Evolutionary conservation across 805 yeast species (phyloP).

Genomic region (Nakazawaea wickerhamii): DNA sequence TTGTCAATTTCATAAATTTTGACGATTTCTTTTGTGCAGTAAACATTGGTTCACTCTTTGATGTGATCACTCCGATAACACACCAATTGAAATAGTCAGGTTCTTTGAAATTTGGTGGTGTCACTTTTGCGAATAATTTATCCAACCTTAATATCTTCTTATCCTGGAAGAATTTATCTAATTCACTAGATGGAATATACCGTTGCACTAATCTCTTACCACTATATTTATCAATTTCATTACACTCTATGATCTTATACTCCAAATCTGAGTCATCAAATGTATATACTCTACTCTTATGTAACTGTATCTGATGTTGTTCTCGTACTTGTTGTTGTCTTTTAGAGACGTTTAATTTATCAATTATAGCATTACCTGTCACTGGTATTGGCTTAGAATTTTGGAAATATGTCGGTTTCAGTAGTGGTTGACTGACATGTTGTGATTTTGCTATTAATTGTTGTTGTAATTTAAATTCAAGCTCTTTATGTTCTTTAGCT

Average conservation of each 20-base stretch:
- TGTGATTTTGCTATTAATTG: constrained; percentile 3
- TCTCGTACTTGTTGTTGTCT: constrained; percentile 1
- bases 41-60: constrained; percentile 48
- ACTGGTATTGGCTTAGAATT: neutral
- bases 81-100: constrained; percentile 77
- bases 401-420: neutral
- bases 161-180: constrained; percentile 37
- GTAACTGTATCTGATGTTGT: constrained; percentile 2
- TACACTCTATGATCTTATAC: constrained; percentile 16
- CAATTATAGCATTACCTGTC: neutral
- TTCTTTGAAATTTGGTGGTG: constrained; percentile 62
- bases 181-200: constrained; percentile 33
- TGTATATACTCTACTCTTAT: constrained; percentile 7
- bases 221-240: constrained; percentile 41
- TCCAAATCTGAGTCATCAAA: constrained; percentile 4
- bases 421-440: neutral
- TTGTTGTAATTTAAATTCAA: neutral
- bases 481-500: constrained; percentile 1
- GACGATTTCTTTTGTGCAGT: constrained; percentile 32
- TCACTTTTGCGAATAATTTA: constrained; percentile 57
- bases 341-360: constrained; percentile 2
- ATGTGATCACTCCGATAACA: constrained; percentile 62
- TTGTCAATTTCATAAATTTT: constrained; percentile 53
- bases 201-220: constrained; percentile 38
- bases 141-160: constrained; percentile 53